These are phyloP conservation scores for Pseudocercospora pini-densiflorae DNA, from an alignment of 2,329 filamentous ascomycete genomes.

Conservation along the genomic window DNA sequence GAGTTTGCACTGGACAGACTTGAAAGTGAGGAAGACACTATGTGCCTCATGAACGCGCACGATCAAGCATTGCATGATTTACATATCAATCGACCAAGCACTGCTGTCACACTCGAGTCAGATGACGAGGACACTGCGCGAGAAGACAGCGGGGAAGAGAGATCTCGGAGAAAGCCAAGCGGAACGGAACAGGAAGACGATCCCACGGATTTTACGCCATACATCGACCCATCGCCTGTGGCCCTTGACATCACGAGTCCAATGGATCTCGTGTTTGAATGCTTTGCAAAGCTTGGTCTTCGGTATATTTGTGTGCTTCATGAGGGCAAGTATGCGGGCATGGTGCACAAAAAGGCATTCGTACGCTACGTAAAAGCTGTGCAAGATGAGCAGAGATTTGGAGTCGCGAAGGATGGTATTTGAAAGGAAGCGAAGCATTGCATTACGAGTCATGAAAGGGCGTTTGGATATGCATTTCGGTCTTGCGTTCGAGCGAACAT, in stretches of 20 bases:
- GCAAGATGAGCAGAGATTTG: conserved; percentile 55
- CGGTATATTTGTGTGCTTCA: conserved; percentile 88
- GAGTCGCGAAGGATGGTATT: conserved; percentile 12
- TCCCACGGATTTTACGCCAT: conserved; percentile 84
- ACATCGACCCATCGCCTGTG: conserved; percentile 89
- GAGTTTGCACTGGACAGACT: conserved; percentile 90
- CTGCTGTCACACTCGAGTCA: conserved; percentile 13
- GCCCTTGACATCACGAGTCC: conserved; percentile 86
- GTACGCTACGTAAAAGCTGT: conserved; percentile 90
- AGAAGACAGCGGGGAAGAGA: conserved; percentile 18
- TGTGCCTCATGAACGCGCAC: conserved; percentile 81
- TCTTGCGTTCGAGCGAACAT: conserved; percentile 12
- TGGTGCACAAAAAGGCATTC: conserved; percentile 97
- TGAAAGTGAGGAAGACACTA: conserved; percentile 67
- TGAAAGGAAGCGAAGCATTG: conserved; percentile 8
- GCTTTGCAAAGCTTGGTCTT: conserved; percentile 91
- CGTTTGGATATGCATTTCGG: not conserved
- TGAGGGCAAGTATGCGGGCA: conserved; percentile 83
- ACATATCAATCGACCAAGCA: conserved; percentile 13
- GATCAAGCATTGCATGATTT: conserved; percentile 51
- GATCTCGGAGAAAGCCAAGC: conserved; percentile 7
- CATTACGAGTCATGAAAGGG: conserved; percentile 10
- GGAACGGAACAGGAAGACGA: conserved; percentile 46
- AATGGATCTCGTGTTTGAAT: conserved; percentile 95
- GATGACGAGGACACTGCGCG: conserved; percentile 20